Conservation (phyloP, 163 green algal genomes). For the Prototheca cutis region DNA sequence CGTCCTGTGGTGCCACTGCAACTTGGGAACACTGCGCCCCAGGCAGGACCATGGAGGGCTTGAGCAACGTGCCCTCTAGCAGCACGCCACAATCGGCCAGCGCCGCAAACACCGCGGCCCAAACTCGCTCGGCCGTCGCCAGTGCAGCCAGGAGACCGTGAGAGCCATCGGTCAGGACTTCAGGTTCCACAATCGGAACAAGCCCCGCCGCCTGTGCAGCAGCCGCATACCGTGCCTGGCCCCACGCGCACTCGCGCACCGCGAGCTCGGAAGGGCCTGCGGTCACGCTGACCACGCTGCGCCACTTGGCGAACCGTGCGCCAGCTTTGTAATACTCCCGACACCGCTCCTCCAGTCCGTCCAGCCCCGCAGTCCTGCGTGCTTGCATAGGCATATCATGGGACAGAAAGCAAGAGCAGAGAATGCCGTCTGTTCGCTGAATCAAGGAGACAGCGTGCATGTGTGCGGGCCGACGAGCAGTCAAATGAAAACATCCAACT, state of each 20-base stretch:
- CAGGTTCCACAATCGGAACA: constrained; percentile 64
- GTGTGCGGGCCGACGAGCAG: too few species aligned
- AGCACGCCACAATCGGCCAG: constrained; percentile 43
- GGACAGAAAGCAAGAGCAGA: too few species aligned
- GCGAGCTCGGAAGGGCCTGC: constrained; percentile 14
- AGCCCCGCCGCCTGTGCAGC: constrained; percentile 55
- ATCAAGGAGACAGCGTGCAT: too few species aligned
- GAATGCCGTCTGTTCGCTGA: too few species aligned
- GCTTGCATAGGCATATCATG: too few species aligned
- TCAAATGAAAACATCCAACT: too few species aligned
- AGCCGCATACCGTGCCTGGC: constrained; percentile 57
- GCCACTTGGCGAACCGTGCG: constrained; percentile 70
- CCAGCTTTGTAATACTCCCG: constrained; percentile 52
- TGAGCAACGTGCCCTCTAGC: constrained; percentile 67
- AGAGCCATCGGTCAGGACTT: constrained; percentile 55
- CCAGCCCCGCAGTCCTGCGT: constrained; percentile 46
- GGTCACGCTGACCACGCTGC: constrained; percentile 57
- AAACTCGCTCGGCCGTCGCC: constrained; percentile 42
- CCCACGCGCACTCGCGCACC: constrained; percentile 58
- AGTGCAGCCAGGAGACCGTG: constrained; percentile 49
- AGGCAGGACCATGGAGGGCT: constrained; percentile 65
- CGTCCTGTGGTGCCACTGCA: constrained; percentile 21
- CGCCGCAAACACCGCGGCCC: constrained; percentile 47
- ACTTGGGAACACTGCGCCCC: constrained; percentile 21
- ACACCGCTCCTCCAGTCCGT: constrained; percentile 50